phyloP scores from a whole-genome alignment of 352 stramenopile genomes.

The Pythium rhizo-oryzae region DNA sequence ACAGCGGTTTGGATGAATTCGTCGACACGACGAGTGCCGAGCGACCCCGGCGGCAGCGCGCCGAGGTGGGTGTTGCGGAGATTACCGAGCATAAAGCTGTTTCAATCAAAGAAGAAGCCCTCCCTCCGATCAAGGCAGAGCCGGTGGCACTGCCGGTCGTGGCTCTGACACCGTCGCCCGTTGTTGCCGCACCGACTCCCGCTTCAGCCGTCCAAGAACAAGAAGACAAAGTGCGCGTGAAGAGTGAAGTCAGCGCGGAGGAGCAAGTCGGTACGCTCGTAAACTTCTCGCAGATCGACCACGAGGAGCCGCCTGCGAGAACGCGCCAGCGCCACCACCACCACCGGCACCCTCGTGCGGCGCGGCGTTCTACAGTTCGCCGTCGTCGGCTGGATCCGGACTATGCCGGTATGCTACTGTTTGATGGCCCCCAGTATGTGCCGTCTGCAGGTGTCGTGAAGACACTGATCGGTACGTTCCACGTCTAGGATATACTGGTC shows the following conservation, averaged over 20 bases:
- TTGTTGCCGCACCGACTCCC: background rate
- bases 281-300: constrained; percentile 17
- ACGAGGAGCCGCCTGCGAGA: constrained; percentile 6
- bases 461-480: constrained; percentile 51
- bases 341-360: constrained; percentile 9
- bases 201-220: background rate
- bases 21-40: too few species aligned
- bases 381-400: constrained; percentile 49
- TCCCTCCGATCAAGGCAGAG: background rate
- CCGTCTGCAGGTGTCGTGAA: constrained; percentile 52
- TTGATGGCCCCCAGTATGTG: constrained; percentile 57
- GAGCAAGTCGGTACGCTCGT: background rate
- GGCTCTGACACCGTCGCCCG: background rate
- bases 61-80: too few species aligned
- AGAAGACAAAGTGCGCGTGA: background rate
- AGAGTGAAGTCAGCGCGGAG: background rate
- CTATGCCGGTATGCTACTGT: constrained; percentile 68
- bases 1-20: background rate
- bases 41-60: too few species aligned
- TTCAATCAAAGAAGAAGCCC: background rate
- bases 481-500: background rate
- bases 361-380: constrained; percentile 13
- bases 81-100: background rate
- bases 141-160: background rate
- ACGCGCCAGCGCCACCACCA: background rate